Evolutionary conservation across 2,329 filamentous ascomycete genomes (phyloP).

Genomic region (Fragosphaeria purpurea): DNA sequence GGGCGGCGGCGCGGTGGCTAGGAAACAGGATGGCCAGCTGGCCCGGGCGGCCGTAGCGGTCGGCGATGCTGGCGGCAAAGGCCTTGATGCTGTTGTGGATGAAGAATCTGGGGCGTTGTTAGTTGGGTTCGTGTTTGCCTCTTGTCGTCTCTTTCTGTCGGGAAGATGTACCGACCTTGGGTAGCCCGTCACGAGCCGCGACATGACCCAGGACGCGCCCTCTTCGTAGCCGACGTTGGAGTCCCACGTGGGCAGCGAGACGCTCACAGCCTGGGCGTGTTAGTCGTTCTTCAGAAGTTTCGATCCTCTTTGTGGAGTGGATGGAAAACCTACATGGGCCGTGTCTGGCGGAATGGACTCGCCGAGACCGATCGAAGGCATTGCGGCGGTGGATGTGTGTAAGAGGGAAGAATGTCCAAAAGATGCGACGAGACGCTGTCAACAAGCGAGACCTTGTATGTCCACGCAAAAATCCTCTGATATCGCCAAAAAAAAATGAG

Average conservation of each 20-base stretch:
- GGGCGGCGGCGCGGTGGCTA: constrained; percentile 54
- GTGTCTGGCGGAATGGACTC: constrained; percentile 70
- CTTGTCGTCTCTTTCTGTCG: no score
- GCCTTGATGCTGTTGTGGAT: constrained; percentile 73
- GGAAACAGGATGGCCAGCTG: constrained; percentile 78
- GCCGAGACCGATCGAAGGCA: constrained; percentile 36
- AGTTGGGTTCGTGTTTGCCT: no score
- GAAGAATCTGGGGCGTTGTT: constrained; percentile 63
- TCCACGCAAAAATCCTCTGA: no score
- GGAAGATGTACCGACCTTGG: constrained; percentile 56
- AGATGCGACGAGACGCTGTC: no score
- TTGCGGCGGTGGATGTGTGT: no score
- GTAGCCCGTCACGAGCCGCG: constrained; percentile 81
- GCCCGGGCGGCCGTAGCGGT: constrained; percentile 49
- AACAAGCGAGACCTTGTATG: no score
- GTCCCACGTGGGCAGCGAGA: constrained; percentile 88
- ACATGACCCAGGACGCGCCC: constrained; percentile 76
- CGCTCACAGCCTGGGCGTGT: constrained; percentile 77
- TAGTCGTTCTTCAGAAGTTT: no score
- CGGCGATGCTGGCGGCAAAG: constrained; percentile 59
- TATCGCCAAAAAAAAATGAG: no score
- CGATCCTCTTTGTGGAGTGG: neutral
- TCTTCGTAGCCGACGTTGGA: constrained; percentile 92
- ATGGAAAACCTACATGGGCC: constrained; percentile 53
- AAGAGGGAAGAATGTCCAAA: neutral